These are phyloP conservation scores for Tilletia indica DNA, from an alignment of 1,284 basidiomycete species.

Conservation along the genomic window DNA sequence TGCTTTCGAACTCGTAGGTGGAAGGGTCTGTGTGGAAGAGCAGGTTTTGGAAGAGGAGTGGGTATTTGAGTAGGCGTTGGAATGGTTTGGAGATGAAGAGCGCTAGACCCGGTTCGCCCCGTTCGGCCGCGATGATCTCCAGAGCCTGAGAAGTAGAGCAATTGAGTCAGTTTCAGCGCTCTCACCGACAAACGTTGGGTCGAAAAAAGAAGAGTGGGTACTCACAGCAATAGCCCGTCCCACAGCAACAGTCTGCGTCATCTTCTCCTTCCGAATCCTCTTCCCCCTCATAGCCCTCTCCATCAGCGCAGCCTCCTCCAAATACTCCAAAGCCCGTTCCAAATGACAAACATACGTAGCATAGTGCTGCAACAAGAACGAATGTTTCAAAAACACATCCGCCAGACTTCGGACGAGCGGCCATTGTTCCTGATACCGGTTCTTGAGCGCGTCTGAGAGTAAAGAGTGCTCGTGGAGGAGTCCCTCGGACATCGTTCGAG, in stretches of 20 bases:
- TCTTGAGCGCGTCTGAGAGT: conserved; percentile 42
- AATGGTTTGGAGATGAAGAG: conserved; percentile 96
- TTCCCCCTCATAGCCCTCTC: conserved; percentile 47
- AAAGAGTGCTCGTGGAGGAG: conserved; percentile 39
- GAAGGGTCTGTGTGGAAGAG: conserved; percentile 79
- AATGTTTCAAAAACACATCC: conserved; percentile 42
- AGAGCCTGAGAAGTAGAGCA: conserved; percentile 54
- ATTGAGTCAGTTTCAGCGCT: neutral
- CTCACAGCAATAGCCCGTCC: conserved; percentile 47
- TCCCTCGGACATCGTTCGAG: conserved; percentile 40
- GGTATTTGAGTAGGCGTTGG: conserved; percentile 93
- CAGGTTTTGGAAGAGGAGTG: conserved; percentile 94
- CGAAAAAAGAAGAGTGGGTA: neutral
- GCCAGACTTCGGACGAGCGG: conserved; percentile 46
- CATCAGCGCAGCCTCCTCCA: conserved; percentile 49
- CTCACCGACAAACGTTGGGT: no score
- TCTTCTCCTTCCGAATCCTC: conserved; percentile 39
- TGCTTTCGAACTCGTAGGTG: conserved; percentile 93
- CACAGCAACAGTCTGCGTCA: conserved; percentile 44
- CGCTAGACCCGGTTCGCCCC: conserved; percentile 85
- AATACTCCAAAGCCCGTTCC: conserved; percentile 42
- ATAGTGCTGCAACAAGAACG: conserved; percentile 44
- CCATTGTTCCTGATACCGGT: conserved; percentile 48
- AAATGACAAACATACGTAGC: conserved; percentile 42
- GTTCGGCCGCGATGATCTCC: conserved; percentile 75